Conservation (phyloP, 768 basidiomycete genomes). For the Lepiota venenata region DNA sequence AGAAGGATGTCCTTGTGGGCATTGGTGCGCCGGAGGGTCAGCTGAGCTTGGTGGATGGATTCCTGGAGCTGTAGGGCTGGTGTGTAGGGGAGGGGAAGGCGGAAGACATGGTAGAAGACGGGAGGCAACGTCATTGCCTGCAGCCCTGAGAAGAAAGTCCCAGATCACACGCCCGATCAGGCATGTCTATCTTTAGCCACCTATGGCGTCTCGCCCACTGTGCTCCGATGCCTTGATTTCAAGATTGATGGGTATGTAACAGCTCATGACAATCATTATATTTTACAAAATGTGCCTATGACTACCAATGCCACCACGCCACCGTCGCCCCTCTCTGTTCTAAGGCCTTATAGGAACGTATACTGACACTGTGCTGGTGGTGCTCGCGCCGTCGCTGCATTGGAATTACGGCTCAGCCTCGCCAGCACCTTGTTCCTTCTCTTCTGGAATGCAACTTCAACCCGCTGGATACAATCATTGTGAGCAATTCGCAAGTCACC, state of each 20-base stretch:
- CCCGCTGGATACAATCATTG: neutral
- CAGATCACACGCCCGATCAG: neutral
- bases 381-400: neutral
- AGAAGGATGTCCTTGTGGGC: constrained; percentile 65
- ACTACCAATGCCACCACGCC: neutral
- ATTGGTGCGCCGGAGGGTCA: constrained; percentile 38
- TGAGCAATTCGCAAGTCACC: neutral
- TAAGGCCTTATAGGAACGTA: neutral
- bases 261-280: neutral
- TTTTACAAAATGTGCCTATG: neutral
- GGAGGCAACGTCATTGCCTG: constrained; percentile 46
- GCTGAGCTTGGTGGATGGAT: constrained; percentile 62
- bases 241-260: too few species aligned
- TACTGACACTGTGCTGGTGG: constrained; percentile 10
- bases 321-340: neutral
- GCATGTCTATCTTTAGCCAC: neutral
- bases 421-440: neutral
- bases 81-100: constrained; percentile 72
- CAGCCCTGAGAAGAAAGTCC: neutral
- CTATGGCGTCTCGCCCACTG: too few species aligned
- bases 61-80: constrained; percentile 70
- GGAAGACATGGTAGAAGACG: constrained; percentile 76
- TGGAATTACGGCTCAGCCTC: neutral
- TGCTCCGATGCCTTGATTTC: too few species aligned
- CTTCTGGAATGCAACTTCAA: neutral